Conservation (phyloP, 2,329 filamentous ascomycete species). For the Ceratocystis smalleyi region DNA sequence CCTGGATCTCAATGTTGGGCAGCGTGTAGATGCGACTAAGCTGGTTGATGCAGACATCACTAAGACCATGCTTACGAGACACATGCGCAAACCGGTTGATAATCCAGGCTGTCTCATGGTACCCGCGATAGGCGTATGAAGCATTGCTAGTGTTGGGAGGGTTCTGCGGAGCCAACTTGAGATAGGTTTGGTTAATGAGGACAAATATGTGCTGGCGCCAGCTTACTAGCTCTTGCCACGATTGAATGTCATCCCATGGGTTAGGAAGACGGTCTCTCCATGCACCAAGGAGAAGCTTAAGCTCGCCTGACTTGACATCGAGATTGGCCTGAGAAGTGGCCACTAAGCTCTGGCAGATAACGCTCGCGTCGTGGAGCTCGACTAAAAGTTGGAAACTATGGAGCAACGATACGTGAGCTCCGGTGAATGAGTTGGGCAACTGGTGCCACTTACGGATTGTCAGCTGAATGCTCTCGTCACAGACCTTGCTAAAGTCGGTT, state of each 20-base stretch:
- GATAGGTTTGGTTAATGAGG: slow-evolving; percentile 87
- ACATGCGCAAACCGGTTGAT: slow-evolving; percentile 98
- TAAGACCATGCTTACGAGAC: slow-evolving; percentile 87
- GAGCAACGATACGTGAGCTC: slow-evolving; percentile 83
- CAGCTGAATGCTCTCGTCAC: slow-evolving; percentile 92
- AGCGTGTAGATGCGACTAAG: slow-evolving; percentile 95
- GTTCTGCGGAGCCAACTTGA: slow-evolving; percentile 64
- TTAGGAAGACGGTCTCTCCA: slow-evolving; percentile 95
- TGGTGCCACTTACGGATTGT: slow-evolving; percentile 99
- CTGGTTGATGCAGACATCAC: slow-evolving; percentile 93
- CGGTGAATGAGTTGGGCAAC: slow-evolving; percentile 81
- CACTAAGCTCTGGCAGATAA: slow-evolving; percentile 83
- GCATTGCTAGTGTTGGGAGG: slow-evolving; percentile 67
- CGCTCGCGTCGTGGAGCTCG: slow-evolving; percentile 90
- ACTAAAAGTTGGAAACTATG: slow-evolving; percentile 98
- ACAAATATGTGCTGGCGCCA: slow-evolving; percentile 99
- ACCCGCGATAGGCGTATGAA: slow-evolving; percentile 90
- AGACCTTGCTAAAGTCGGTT: slow-evolving; percentile 73
- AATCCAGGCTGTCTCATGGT: slow-evolving; percentile 98
- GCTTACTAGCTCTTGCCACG: slow-evolving; percentile 98
- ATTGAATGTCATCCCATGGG: slow-evolving; percentile 98
- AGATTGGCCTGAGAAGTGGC: slow-evolving; percentile 73
- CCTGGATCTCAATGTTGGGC: slow-evolving; percentile 98
- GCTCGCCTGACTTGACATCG: slow-evolving; percentile 85
- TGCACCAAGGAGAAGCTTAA: slow-evolving; percentile 82